Percentiles rank a stretch among this genome's conserved stretches.
phyloP scores from a whole-genome alignment of 2,329 filamentous ascomycete genomes.

The Ophiostoma sp. region DNA sequence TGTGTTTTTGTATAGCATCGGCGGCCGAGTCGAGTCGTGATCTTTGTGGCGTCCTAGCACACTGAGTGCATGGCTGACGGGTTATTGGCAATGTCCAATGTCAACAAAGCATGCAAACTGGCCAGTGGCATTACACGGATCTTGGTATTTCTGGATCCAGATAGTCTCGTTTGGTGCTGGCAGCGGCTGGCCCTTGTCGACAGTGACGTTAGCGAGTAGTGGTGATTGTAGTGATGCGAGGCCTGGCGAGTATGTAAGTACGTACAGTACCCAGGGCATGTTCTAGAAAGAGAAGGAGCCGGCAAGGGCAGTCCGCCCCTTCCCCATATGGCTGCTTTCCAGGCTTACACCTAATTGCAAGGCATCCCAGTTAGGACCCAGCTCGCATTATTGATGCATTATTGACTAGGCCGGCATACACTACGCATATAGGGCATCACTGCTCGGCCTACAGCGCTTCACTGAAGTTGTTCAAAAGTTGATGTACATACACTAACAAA shows the following conservation, averaged over 20 bases:
- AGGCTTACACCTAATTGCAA: background rate
- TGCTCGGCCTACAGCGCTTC: background rate
- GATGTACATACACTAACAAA: background rate
- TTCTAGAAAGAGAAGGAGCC: background rate
- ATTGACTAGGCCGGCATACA: too few species aligned
- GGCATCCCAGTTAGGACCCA: background rate
- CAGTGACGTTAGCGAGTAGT: background rate
- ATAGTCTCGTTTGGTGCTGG: background rate
- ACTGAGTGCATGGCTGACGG: too few species aligned
- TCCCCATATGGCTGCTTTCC: background rate
- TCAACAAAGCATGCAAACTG: background rate
- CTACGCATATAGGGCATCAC: too few species aligned
- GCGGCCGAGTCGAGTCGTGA: too few species aligned
- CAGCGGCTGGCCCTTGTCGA: background rate
- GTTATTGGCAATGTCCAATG: background rate
- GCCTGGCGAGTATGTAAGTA: too few species aligned
- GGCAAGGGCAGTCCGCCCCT: background rate
- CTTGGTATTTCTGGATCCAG: conserved; percentile 3
- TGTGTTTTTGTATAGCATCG: background rate
- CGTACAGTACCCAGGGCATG: too few species aligned
- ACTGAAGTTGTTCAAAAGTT: background rate
- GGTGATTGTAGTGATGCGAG: background rate
- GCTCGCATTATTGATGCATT: background rate
- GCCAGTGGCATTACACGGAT: conserved; percentile 24
- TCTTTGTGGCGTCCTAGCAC: background rate